phyloP scores from a whole-genome alignment of 306 rosid species.

The Prunus dulcis region DNA sequence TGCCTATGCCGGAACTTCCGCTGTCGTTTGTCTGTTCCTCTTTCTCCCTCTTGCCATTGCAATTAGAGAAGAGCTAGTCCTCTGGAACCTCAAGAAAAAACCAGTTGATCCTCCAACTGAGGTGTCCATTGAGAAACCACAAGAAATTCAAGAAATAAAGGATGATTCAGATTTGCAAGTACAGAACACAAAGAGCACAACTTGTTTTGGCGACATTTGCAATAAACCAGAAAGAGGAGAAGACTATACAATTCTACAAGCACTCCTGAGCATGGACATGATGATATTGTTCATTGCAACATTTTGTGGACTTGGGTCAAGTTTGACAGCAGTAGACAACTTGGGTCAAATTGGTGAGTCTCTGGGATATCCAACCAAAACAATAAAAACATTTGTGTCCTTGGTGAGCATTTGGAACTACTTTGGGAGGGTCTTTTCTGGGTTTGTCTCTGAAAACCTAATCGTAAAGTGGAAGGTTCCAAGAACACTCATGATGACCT shows the following conservation, averaged over 20 bases:
- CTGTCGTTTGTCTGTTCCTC: constrained; percentile 32
- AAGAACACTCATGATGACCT: constrained; percentile 37
- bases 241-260: constrained; percentile 49
- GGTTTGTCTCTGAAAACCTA: constrained; percentile 41
- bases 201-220: constrained; percentile 18
- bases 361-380: constrained; percentile 28
- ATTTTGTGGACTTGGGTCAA: constrained; percentile 42
- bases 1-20: constrained; percentile 27
- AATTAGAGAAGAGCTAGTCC: constrained; percentile 23
- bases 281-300: constrained; percentile 32
- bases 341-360: constrained; percentile 57
- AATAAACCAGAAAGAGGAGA: constrained; percentile 41
- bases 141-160: background rate
- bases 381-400: constrained; percentile 36
- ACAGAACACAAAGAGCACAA: background rate
- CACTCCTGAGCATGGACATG: constrained; percentile 42
- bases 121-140: constrained; percentile 10
- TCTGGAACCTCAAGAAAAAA: constrained; percentile 27
- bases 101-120: background rate
- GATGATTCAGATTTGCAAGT: background rate
- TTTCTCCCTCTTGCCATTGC: constrained; percentile 34
- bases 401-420: constrained; percentile 54
- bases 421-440: constrained; percentile 47
- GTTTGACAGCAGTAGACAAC: constrained; percentile 44
- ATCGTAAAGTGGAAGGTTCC: constrained; percentile 37